phyloP scores from a whole-genome alignment of 2,329 filamentous ascomycete species.

The Diaporthe humulicola region DNA sequence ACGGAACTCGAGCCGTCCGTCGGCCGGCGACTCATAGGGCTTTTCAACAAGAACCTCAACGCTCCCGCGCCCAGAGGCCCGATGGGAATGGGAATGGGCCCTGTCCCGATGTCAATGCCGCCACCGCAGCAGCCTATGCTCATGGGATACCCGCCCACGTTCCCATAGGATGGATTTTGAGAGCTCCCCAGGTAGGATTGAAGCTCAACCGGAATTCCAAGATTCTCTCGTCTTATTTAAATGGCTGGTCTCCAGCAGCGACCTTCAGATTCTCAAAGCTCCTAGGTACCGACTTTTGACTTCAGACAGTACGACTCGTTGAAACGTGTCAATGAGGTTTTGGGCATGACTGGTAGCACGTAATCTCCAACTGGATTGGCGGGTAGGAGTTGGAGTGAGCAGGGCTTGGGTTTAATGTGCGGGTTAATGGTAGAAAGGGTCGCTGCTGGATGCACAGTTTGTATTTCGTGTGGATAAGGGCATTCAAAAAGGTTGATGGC shows the following conservation, averaged over 20 bases:
- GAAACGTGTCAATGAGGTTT: neutral
- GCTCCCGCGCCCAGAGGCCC: conserved; percentile 36
- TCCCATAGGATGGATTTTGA: conserved; percentile 2
- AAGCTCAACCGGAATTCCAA: neutral
- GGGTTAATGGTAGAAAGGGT: conserved; percentile 6
- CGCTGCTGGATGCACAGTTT: conserved; percentile 1
- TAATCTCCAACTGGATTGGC: neutral
- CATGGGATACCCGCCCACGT: conserved; percentile 35
- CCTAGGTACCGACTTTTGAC: neutral
- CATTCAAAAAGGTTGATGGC: neutral
- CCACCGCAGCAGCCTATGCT: conserved; percentile 33
- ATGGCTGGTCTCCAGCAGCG: neutral
- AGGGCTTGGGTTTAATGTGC: conserved; percentile 15
- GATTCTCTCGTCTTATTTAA: neutral
- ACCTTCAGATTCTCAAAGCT: neutral
- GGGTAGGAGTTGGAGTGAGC: neutral
- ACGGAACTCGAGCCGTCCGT: conserved; percentile 91
- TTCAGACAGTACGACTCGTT: neutral
- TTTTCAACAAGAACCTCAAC: conserved; percentile 73
- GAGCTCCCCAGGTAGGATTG: neutral
- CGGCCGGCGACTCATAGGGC: conserved; percentile 79
- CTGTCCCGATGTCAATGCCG: conserved; percentile 32
- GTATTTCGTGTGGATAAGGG: conserved; percentile 15
- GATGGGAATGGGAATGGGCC: conserved; percentile 31
- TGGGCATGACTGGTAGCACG: neutral